These are phyloP conservation scores for Gremmenia infestans DNA, from an alignment of 2,329 filamentous ascomycete species.

Conservation along the genomic window DNA sequence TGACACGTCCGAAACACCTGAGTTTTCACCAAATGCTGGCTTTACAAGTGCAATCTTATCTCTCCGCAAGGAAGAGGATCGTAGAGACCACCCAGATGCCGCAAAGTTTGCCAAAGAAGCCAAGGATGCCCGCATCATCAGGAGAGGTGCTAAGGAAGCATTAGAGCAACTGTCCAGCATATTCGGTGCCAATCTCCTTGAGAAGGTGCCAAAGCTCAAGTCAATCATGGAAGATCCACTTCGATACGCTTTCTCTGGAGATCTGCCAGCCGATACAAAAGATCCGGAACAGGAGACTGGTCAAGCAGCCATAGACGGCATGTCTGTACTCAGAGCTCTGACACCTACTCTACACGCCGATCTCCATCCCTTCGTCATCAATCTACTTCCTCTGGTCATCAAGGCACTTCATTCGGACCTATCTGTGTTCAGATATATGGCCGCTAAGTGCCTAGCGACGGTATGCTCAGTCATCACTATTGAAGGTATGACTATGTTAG, in stretches of 20 bases:
- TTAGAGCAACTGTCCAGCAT: constrained; percentile 78
- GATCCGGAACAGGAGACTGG: constrained; percentile 72
- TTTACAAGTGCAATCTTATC: constrained; percentile 82
- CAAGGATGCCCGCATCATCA: constrained; percentile 81
- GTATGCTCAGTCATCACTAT: constrained; percentile 96
- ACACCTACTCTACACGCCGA: constrained; percentile 79
- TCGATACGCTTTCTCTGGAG: constrained; percentile 64
- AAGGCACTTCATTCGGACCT: constrained; percentile 83
- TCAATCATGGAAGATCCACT: constrained; percentile 79
- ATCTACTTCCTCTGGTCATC: constrained; percentile 78
- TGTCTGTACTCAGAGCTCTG: constrained; percentile 88
- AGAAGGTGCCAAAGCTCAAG: constrained; percentile 78
- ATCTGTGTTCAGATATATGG: constrained; percentile 92
- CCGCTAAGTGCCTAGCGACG: constrained; percentile 94
- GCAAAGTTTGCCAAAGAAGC: constrained; percentile 86
- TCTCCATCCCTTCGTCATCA: constrained; percentile 74
- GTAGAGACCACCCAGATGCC: constrained; percentile 86
- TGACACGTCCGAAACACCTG: constrained; percentile 94
- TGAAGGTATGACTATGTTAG: constrained; percentile 91
- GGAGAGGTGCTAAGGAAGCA: constrained; percentile 89
- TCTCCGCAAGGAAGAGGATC: constrained; percentile 93
- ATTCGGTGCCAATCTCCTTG: constrained; percentile 73
- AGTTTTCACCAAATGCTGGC: constrained; percentile 77
- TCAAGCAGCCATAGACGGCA: constrained; percentile 87
- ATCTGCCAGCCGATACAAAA: constrained; percentile 67